phyloP scores from a whole-genome alignment of 2,329 filamentous ascomycete species.

The Neopestalotiopsis sp. region DNA sequence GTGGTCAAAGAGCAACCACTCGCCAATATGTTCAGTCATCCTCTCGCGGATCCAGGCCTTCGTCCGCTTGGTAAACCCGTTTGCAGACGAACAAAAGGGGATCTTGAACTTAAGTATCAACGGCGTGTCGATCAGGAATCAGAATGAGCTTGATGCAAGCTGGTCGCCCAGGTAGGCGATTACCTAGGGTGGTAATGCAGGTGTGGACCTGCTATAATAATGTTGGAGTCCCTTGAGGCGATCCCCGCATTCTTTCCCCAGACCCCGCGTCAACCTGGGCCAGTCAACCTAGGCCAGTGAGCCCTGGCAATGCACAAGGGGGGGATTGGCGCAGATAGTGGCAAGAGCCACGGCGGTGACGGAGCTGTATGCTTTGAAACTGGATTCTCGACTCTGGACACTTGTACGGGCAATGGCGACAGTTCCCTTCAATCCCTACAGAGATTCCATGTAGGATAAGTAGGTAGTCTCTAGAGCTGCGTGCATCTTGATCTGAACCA shows the following conservation, averaged over 20 bases:
- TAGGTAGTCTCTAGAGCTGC: no score
- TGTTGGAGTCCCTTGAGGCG: not conserved
- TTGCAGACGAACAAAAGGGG: no score
- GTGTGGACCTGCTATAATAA: not conserved
- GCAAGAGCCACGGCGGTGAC: not conserved
- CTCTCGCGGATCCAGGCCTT: not conserved
- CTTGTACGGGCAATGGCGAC: no score
- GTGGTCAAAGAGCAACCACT: constrained; percentile 40
- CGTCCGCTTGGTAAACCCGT: not conserved
- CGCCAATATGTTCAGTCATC: constrained; percentile 16
- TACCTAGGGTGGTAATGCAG: not conserved
- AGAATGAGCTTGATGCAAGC: not conserved
- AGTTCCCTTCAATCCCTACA: no score
- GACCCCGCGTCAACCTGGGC: not conserved
- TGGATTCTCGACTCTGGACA: no score
- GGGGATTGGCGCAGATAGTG: not conserved
- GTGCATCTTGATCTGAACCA: no score
- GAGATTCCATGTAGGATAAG: no score
- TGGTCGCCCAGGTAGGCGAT: no score
- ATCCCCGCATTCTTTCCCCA: constrained; percentile 1
- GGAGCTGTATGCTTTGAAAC: no score
- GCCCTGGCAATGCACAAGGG: not conserved
- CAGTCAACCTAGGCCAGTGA: not conserved
- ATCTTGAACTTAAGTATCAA: not conserved
- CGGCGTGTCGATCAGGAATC: not conserved